A percentile compares a stretch with the other conserved stretches of the same genome.
These are phyloP conservation scores for Cucurbita argyrosperma DNA, from an alignment of 306 rosid species.

Conservation along the genomic window DNA sequence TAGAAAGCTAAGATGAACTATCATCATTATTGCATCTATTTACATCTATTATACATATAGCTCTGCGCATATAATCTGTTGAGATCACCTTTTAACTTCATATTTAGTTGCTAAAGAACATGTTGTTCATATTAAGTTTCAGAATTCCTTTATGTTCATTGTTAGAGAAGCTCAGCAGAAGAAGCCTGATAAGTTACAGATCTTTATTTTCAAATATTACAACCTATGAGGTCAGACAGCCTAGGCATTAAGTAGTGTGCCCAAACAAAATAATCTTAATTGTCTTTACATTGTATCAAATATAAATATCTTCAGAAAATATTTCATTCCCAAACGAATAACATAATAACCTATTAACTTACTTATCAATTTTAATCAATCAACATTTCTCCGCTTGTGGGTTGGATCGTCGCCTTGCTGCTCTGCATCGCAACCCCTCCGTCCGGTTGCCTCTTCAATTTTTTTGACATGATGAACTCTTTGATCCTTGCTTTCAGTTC, in stretches of 20 bases:
- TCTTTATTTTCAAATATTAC: constrained; percentile 1
- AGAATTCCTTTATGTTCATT: too few species aligned
- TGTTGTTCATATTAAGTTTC: too few species aligned
- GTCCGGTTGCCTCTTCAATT: constrained; percentile 35
- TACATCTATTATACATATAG: too few species aligned
- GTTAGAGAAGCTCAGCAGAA: too few species aligned
- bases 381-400: constrained; percentile 66
- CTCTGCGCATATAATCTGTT: too few species aligned
- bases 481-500: constrained; percentile 64
- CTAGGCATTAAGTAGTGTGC: background rate
- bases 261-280: background rate
- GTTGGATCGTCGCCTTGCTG: constrained; percentile 55
- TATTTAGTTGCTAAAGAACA: too few species aligned
- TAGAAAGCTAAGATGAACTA: too few species aligned
- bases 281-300: background rate
- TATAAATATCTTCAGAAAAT: background rate
- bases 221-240: background rate
- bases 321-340: background rate
- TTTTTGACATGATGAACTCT: constrained; percentile 64
- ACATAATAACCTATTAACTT: background rate
- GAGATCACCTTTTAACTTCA: too few species aligned
- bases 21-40: too few species aligned
- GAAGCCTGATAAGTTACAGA: background rate
- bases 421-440: constrained; percentile 39
- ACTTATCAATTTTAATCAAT: constrained; percentile 36